A percentile compares a stretch with the other conserved stretches of the same genome.
These are phyloP conservation scores for Marchantia paleacea DNA, from an alignment of 225 moss, liverwort and hornwort species.

Conservation along the genomic window DNA sequence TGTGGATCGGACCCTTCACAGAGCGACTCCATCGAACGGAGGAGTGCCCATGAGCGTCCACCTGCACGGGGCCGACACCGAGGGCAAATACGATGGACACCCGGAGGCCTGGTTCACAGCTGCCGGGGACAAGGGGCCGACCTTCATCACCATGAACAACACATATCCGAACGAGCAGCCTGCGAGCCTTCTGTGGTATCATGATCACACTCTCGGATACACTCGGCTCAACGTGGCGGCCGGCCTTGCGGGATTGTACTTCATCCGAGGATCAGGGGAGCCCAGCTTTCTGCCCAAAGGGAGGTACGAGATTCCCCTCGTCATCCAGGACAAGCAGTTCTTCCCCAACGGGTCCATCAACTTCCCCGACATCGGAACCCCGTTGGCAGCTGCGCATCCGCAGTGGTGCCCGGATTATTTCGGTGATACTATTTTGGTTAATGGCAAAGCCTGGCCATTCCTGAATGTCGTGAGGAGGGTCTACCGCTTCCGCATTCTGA, in stretches of 20 bases:
- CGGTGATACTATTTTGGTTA: constrained; percentile 58
- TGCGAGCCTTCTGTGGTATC: constrained; percentile 55
- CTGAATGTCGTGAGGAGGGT: constrained; percentile 43
- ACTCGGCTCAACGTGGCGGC: constrained; percentile 49
- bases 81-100: constrained; percentile 40
- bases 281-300: constrained; percentile 16
- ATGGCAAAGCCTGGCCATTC: constrained; percentile 66
- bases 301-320: constrained; percentile 27
- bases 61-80: constrained; percentile 46
- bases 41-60: constrained; percentile 54
- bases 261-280: constrained; percentile 22
- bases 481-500: constrained; percentile 60
- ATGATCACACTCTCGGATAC: constrained; percentile 59
- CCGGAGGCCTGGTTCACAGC: constrained; percentile 63
- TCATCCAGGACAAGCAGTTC: constrained; percentile 25
- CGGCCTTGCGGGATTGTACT: constrained; percentile 46
- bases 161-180: constrained; percentile 51
- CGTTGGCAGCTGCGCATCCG: constrained; percentile 34
- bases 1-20: constrained; percentile 39
- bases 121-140: constrained; percentile 34
- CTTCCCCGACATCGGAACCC: constrained; percentile 54
- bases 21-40: constrained; percentile 48
- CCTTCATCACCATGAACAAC: constrained; percentile 30
- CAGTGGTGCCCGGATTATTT: constrained; percentile 82
- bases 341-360: constrained; percentile 45